Evolutionary conservation across 768 basidiomycete species (phyloP).

Genomic region (Piloderma croceum): DNA sequence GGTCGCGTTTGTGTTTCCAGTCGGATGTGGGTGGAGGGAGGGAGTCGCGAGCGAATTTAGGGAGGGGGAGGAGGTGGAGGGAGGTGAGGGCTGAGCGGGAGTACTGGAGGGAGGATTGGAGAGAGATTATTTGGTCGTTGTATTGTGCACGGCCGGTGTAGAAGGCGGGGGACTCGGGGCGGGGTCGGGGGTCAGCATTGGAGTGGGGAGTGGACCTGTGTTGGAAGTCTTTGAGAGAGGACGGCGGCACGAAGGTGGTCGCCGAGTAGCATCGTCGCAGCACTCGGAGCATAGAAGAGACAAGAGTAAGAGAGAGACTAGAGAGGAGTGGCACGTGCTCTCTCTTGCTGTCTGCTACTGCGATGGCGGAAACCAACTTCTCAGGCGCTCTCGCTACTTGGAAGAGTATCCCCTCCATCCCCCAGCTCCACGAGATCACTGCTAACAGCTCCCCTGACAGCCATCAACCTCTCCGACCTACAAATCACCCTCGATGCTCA

Average conservation of each 20-base stretch:
- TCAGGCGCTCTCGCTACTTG: slow-evolving; percentile 89
- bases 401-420: slow-evolving; percentile 58
- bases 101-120: slow-evolving; percentile 58
- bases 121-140: slow-evolving; percentile 62
- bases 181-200: neutral
- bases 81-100: slow-evolving; percentile 55
- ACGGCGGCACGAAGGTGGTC: neutral
- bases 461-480: slow-evolving; percentile 81
- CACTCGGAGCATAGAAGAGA: neutral
- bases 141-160: slow-evolving; percentile 76
- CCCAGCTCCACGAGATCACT: neutral
- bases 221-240: too few species aligned
- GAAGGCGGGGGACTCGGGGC: slow-evolving; percentile 69
- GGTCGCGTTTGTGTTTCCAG: slow-evolving; percentile 64
- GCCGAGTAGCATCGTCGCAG: neutral
- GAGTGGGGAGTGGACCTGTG: neutral
- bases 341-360: too few species aligned
- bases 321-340: too few species aligned
- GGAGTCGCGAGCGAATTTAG: slow-evolving; percentile 55
- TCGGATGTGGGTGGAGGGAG: slow-evolving; percentile 54
- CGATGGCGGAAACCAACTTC: slow-evolving; percentile 90
- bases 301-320: too few species aligned
- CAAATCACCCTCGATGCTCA: slow-evolving; percentile 92
- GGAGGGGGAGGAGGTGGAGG: slow-evolving; percentile 74
- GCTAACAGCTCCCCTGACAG: slow-evolving; percentile 38